Percentiles rank a stretch among this genome's conserved stretches.
Conservation (phyloP, 2,329 filamentous ascomycete species). For the Nemania bipapillata region DNA sequence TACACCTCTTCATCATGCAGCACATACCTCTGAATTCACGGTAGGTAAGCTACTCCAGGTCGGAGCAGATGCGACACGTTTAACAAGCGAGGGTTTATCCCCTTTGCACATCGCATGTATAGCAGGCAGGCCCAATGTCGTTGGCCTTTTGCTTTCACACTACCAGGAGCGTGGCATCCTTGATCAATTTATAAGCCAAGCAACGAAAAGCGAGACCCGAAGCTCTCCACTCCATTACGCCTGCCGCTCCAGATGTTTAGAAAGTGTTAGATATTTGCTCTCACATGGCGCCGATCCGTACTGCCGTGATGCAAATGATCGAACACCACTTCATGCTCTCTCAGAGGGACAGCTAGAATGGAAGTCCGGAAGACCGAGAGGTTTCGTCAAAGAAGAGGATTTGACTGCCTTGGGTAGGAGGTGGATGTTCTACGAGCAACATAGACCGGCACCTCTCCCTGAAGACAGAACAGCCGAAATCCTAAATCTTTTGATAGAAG, state of each 20-base stretch:
- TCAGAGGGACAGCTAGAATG: not conserved
- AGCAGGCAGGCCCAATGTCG: not conserved
- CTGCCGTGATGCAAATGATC: not conserved
- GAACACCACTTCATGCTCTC: conserved; percentile 5
- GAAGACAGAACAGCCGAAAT: not conserved
- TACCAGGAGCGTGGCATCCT: not conserved
- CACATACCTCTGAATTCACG: not conserved
- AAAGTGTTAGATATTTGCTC: conserved; percentile 6
- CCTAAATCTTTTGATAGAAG: not conserved
- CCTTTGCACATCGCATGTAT: conserved; percentile 9
- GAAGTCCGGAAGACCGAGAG: no score
- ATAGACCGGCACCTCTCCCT: not conserved
- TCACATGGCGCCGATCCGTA: not conserved
- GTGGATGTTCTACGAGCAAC: not conserved
- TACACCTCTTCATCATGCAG: conserved; percentile 10
- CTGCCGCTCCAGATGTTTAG: conserved; percentile 1
- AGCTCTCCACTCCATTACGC: conserved; percentile 5
- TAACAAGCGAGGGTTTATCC: conserved; percentile 1
- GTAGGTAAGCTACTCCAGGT: not conserved
- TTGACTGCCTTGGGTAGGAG: not conserved
- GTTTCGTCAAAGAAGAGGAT: not conserved
- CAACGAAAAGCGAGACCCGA: not conserved
- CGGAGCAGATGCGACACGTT: conserved; percentile 2
- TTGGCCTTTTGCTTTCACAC: not conserved
- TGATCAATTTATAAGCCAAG: not conserved